Conservation (phyloP, 768 basidiomycete species). For the Naganishia friedmannii region DNA sequence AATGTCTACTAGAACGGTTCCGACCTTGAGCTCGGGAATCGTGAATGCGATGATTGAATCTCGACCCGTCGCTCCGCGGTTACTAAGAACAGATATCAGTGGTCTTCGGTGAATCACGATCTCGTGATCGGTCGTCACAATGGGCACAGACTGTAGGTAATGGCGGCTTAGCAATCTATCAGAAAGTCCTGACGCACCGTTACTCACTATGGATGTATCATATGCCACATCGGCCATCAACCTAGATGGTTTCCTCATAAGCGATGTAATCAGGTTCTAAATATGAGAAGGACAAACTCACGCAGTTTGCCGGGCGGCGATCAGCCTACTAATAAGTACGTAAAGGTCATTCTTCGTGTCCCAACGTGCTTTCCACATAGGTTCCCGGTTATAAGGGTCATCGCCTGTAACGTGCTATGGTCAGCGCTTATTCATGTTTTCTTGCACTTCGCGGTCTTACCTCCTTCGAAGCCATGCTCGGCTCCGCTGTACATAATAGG, state of each 20-base stretch:
- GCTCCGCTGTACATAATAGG: slow-evolving; percentile 48
- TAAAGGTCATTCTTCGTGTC: slow-evolving; percentile 43
- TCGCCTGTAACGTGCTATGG: slow-evolving; percentile 31
- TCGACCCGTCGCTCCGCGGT: slow-evolving; percentile 7
- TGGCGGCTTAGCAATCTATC: neutral
- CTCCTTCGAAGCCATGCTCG: slow-evolving; percentile 29
- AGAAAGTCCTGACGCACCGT: neutral
- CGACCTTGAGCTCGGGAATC: slow-evolving; percentile 23
- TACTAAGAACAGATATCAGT: slow-evolving; percentile 26
- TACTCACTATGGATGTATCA: slow-evolving; percentile 2
- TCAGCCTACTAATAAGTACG: slow-evolving; percentile 40
- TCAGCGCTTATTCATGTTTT: neutral
- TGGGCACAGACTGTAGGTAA: neutral
- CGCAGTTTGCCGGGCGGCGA: slow-evolving; percentile 38
- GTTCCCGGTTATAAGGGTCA: slow-evolving; percentile 51
- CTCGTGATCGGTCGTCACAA: slow-evolving; percentile 27
- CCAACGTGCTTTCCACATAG: slow-evolving; percentile 46
- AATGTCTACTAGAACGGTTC: slow-evolving; percentile 31
- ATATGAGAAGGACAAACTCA: neutral
- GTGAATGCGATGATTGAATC: slow-evolving; percentile 19
- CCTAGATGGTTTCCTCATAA: neutral
- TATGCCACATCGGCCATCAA: neutral
- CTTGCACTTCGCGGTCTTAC: slow-evolving; percentile 10
- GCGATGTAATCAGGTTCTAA: neutral
- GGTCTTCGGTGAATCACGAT: slow-evolving; percentile 25